Percentiles rank a stretch among this genome's conserved stretches.
Evolutionary conservation across 257 asterid species (phyloP).

Genomic region (Datura wrightii): DNA sequence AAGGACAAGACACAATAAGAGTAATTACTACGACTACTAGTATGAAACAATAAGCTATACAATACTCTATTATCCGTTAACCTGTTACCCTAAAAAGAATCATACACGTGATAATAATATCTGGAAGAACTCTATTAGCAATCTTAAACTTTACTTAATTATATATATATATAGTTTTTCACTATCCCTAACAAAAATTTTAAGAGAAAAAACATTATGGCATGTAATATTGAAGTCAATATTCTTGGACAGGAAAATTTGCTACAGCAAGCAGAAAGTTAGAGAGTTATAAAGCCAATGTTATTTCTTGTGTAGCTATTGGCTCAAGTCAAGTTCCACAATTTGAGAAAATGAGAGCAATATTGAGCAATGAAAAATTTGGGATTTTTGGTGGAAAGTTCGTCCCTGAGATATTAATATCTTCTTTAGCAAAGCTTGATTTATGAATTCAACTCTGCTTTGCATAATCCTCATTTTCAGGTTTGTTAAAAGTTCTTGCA

Average conservation of each 20-base stretch:
- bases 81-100: too few relatives aligned
- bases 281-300: background rate
- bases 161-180: too few relatives aligned
- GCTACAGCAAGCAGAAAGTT: background rate
- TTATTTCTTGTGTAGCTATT: constrained; percentile 8
- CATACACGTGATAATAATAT: too few relatives aligned
- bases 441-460: constrained; percentile 51
- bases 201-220: constrained; percentile 8
- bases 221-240: constrained; percentile 31
- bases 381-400: constrained; percentile 77
- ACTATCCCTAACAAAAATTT: background rate
- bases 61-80: too few relatives aligned
- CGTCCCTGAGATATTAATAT: constrained; percentile 71
- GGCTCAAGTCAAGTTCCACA: constrained; percentile 27
- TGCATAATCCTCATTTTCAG: constrained; percentile 61
- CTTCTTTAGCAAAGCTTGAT: constrained; percentile 58
- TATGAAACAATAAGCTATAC: too few relatives aligned
- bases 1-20: too few relatives aligned
- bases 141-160: too few relatives aligned
- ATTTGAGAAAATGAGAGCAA: constrained; percentile 31
- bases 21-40: too few relatives aligned
- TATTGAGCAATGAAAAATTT: constrained; percentile 50
- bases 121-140: too few relatives aligned
- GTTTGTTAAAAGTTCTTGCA: constrained; percentile 39
- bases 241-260: background rate